Conservation (phyloP, 306 rosid species). For the Abrus pulchellus region DNA sequence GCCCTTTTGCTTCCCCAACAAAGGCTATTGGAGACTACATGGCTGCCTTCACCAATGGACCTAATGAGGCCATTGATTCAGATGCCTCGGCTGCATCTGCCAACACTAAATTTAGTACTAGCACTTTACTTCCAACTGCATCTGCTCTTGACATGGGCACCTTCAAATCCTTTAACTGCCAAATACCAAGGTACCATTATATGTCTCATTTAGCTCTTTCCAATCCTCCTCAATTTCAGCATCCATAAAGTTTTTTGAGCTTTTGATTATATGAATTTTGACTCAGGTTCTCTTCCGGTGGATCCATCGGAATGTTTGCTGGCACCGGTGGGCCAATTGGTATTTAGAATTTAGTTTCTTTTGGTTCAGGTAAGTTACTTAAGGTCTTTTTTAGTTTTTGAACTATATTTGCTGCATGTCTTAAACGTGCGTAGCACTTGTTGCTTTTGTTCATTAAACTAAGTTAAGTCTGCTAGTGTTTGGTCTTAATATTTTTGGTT, state of each 20-base stretch:
- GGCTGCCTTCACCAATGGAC: conserved; percentile 57
- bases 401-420: conserved; percentile 26
- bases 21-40: conserved; percentile 67
- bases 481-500: neutral
- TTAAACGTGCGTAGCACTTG: conserved; percentile 35
- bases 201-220: neutral
- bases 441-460: conserved; percentile 33
- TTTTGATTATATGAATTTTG: neutral
- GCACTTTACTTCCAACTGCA: conserved; percentile 61
- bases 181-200: conserved; percentile 78
- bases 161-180: conserved; percentile 88
- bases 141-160: conserved; percentile 81
- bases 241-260: conserved; percentile 19
- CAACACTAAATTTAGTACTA: conserved; percentile 62
- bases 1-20: conserved; percentile 96
- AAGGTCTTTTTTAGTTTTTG: neutral
- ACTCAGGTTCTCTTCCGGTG: conserved; percentile 81
- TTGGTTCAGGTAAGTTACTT: conserved; percentile 46
- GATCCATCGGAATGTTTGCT: conserved; percentile 85
- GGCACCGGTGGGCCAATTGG: conserved; percentile 90
- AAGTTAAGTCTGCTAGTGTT: conserved; percentile 7
- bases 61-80: conserved; percentile 59
- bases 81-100: conserved; percentile 57
- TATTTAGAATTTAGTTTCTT: conserved; percentile 61
- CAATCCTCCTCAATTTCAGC: conserved; percentile 26